phyloP scores from a whole-genome alignment of 176 grass and related monocot genomes.

The Rhynchospora pubera region DNA sequence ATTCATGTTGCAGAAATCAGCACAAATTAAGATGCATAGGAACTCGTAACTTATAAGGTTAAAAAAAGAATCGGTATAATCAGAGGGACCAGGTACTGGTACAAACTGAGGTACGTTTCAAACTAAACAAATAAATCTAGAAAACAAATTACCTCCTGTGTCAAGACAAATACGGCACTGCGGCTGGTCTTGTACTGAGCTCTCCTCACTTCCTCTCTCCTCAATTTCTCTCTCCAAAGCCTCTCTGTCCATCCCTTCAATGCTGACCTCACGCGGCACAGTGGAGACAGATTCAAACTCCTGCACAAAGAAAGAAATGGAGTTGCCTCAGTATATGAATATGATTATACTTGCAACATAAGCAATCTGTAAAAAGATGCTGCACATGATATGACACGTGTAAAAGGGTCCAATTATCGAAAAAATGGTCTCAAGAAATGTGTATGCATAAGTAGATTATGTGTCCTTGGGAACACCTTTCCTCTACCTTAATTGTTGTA shows the following conservation, averaged over 20 bases:
- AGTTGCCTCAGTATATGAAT: not conserved
- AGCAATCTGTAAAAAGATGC: not conserved
- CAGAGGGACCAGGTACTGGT: not conserved
- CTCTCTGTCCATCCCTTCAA: not conserved
- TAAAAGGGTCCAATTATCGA: not conserved
- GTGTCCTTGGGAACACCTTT: not conserved
- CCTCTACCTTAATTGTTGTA: not conserved
- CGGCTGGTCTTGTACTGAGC: constrained; percentile 45
- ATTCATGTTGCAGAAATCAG: not conserved
- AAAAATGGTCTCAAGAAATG: not conserved
- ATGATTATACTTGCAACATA: not conserved
- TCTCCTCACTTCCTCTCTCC: constrained; percentile 17
- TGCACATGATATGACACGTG: not conserved
- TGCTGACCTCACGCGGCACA: not conserved
- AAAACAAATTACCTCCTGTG: constrained; percentile 53
- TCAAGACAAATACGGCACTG: constrained; percentile 97
- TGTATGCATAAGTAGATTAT: not conserved
- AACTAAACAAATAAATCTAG: not conserved
- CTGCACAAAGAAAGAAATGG: not conserved
- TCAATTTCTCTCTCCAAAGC: not conserved
- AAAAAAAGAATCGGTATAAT: not conserved
- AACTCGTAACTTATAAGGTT: not conserved
- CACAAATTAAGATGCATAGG: not conserved
- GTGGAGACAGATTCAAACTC: not conserved
- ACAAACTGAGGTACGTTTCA: not conserved